A percentile compares a stretch with the other conserved stretches of the same genome.
These are phyloP conservation scores for Nematocida minor DNA, from an alignment of 371 early-diverging fungal species.

Conservation along the genomic window DNA sequence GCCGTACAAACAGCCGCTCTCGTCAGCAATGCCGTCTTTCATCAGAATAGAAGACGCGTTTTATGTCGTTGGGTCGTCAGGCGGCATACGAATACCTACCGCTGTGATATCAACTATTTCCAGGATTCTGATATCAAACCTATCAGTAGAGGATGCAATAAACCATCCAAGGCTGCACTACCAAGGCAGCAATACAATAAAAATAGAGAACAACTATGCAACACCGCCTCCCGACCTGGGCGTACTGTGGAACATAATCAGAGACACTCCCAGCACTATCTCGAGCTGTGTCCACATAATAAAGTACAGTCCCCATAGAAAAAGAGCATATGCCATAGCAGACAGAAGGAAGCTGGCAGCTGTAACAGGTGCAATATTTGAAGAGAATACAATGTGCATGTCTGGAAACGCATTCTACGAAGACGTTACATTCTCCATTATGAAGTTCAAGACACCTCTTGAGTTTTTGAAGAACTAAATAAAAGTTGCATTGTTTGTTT, in stretches of 20 bases:
- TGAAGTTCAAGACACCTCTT: too few species aligned
- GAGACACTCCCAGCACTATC: conserved; percentile 52
- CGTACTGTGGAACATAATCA: conserved; percentile 49
- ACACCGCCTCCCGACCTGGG: conserved; percentile 11
- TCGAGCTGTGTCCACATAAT: conserved; percentile 57
- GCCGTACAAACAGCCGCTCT: conserved; percentile 81
- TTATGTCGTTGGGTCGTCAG: conserved; percentile 78
- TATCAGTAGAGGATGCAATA: conserved; percentile 71
- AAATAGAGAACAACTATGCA: conserved; percentile 53
- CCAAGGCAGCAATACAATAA: conserved; percentile 74
- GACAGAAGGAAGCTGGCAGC: not conserved
- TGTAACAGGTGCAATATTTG: not conserved
- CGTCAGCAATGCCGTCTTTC: conserved; percentile 78
- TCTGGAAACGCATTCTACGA: too few species aligned
- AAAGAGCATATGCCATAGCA: conserved; percentile 19
- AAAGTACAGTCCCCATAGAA: conserved; percentile 20
- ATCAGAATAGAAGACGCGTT: conserved; percentile 70
- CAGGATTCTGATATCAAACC: conserved; percentile 69
- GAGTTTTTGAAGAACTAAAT: too few species aligned
- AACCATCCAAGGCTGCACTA: conserved; percentile 77
- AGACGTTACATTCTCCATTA: too few species aligned
- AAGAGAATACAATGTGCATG: too few species aligned
- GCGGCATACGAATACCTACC: conserved; percentile 85
- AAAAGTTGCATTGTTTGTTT: too few species aligned
- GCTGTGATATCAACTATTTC: conserved; percentile 73